Evolutionary conservation across 192 early-diverging fungal species (phyloP).

Genomic region (Coemansia erecta): DNA sequence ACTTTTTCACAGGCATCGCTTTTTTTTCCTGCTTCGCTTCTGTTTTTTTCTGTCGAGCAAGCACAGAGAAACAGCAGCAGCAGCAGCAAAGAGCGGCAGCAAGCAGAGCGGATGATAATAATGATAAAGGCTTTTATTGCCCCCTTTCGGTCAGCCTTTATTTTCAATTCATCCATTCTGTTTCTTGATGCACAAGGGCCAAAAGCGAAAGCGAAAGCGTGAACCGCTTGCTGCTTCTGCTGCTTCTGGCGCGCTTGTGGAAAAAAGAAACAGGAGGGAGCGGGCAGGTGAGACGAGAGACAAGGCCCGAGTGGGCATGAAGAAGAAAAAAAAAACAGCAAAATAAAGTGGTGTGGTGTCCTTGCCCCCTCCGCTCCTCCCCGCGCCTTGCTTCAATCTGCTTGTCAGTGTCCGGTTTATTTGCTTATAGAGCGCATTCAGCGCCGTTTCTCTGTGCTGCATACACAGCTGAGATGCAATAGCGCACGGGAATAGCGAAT

Average conservation of each 20-base stretch:
- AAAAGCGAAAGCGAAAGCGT: neutral
- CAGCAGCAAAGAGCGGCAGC: neutral
- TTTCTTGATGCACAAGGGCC: neutral
- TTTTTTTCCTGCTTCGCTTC: neutral
- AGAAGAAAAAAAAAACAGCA: neutral
- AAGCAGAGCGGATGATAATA: too few relatives aligned
- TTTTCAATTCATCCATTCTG: neutral
- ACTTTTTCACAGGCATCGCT: neutral
- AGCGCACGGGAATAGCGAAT: slow-evolving; percentile 6
- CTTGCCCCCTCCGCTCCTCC: too few relatives aligned
- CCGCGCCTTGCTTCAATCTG: too few relatives aligned
- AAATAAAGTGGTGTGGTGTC: neutral
- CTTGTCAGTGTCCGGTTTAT: too few relatives aligned
- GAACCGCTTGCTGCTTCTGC: neutral
- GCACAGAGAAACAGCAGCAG: too few relatives aligned
- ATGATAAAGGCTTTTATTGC: too few relatives aligned
- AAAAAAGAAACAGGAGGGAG: neutral
- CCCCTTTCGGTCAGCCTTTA: too few relatives aligned
- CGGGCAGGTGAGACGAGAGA: neutral
- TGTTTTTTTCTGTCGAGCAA: neutral
- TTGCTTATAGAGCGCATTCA: too few relatives aligned
- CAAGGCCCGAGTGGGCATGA: neutral
- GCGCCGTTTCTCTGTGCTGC: too few relatives aligned
- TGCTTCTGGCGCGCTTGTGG: neutral
- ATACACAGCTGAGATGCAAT: slow-evolving; percentile 3